These are phyloP conservation scores for Alternaria arbusti DNA, from an alignment of 2,329 filamentous ascomycete genomes.

Conservation along the genomic window DNA sequence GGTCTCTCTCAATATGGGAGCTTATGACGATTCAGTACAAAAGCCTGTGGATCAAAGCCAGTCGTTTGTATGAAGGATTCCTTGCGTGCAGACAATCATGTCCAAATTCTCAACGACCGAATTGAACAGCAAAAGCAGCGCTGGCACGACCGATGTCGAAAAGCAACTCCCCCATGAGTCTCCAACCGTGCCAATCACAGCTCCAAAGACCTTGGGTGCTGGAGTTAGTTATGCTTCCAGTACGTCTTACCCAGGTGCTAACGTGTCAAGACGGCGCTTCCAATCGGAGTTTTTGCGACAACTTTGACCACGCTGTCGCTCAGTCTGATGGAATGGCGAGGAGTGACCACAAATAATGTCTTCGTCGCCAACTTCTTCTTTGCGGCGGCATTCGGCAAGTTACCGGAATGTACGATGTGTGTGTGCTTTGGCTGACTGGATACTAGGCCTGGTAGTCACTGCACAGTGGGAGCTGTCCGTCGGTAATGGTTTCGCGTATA, in stretches of 20 bases:
- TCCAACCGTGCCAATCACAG: background rate
- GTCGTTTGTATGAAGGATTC: background rate
- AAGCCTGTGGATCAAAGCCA: background rate
- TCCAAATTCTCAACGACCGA: background rate
- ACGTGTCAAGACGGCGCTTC: conserved; percentile 54
- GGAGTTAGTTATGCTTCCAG: conserved; percentile 8
- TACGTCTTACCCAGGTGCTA: background rate
- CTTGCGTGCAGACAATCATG: background rate
- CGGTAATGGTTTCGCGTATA: conserved; percentile 62
- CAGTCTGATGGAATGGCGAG: conserved; percentile 63
- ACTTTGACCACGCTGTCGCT: conserved; percentile 62
- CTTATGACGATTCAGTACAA: background rate
- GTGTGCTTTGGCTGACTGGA: background rate
- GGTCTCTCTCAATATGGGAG: background rate
- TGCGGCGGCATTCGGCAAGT: conserved; percentile 54
- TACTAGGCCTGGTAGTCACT: conserved; percentile 54
- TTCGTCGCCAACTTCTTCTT: conserved; percentile 65
- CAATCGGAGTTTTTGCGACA: conserved; percentile 61
- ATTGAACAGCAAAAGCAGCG: conserved; percentile 9
- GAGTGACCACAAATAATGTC: conserved; percentile 58
- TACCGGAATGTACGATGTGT: background rate
- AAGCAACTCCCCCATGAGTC: conserved; percentile 19
- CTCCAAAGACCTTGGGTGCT: conserved; percentile 19
- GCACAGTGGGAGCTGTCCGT: conserved; percentile 63
- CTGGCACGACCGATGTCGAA: conserved; percentile 17